These are phyloP conservation scores for Paramecium caudatum DNA, from an alignment of 73 alveolate genomes.

Conservation along the genomic window DNA sequence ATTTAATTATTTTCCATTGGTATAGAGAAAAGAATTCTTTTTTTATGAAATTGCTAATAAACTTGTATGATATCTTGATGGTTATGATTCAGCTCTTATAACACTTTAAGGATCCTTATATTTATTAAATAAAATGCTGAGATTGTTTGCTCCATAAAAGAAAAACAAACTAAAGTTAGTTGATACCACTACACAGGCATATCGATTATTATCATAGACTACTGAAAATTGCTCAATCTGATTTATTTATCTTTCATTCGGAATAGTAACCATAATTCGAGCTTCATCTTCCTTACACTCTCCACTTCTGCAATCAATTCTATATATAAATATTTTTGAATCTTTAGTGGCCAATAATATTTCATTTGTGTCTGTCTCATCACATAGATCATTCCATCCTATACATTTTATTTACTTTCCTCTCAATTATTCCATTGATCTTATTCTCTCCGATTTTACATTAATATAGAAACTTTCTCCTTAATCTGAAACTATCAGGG, in stretches of 20 bases:
- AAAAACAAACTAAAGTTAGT: slow-evolving; percentile 52
- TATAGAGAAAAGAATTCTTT: slow-evolving; percentile 17
- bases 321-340: slow-evolving; percentile 56
- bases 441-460: background rate
- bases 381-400: slow-evolving; percentile 40
- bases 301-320: slow-evolving; percentile 36
- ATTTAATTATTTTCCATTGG: slow-evolving; percentile 42
- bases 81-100: slow-evolving; percentile 55
- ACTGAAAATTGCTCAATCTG: slow-evolving; percentile 53
- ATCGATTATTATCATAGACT: background rate
- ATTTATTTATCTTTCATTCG: slow-evolving; percentile 60
- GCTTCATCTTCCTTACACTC: slow-evolving; percentile 33
- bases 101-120: slow-evolving; percentile 62
- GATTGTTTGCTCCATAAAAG: slow-evolving; percentile 50
- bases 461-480: slow-evolving; percentile 61
- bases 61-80: slow-evolving; percentile 36
- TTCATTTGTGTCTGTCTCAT: slow-evolving; percentile 56
- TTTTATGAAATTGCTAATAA: slow-evolving; percentile 6
- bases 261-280: slow-evolving; percentile 18
- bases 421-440: slow-evolving; percentile 45
- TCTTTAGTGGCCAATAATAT: slow-evolving; percentile 61
- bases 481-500: slow-evolving; percentile 22
- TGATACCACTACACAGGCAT: slow-evolving; percentile 61
- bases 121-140: slow-evolving; percentile 42
- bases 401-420: slow-evolving; percentile 20